These are phyloP conservation scores for Rhodomyrtus psidioides DNA, from an alignment of 441 rosid species.

Conservation along the genomic window DNA sequence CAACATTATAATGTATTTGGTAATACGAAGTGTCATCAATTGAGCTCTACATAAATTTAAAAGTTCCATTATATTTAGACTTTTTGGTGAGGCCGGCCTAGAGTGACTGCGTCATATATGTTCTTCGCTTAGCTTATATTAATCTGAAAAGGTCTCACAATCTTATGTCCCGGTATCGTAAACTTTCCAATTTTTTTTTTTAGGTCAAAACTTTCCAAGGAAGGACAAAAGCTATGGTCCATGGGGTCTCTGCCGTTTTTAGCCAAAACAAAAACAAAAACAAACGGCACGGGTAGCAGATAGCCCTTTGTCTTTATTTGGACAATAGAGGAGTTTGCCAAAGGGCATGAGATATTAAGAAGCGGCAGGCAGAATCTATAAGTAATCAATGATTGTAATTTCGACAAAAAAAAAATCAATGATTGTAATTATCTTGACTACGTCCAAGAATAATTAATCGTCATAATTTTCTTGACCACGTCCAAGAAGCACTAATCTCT, in stretches of 20 bases:
- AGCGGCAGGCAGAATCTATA: not conserved
- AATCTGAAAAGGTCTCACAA: not conserved
- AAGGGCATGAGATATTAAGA: not conserved
- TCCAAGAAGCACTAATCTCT: too few species aligned
- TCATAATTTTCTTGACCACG: too few species aligned
- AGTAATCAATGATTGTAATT: not conserved
- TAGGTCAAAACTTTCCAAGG: not conserved
- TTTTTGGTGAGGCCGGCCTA: not conserved
- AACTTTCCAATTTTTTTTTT: not conserved
- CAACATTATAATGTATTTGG: not conserved
- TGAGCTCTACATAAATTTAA: not conserved
- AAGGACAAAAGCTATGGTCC: not conserved
- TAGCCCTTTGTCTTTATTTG: not conserved
- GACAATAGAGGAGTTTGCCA: not conserved
- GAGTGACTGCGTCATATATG: not conserved
- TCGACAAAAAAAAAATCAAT: too few species aligned
- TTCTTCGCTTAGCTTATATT: not conserved
- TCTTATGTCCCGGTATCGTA: not conserved
- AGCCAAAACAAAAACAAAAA: not conserved
- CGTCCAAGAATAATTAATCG: too few species aligned
- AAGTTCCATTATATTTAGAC: not conserved
- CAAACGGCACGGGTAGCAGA: not conserved
- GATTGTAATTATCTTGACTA: too few species aligned
- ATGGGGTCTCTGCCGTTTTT: not conserved
- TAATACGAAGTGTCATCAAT: not conserved